Evolutionary conservation across 345 rosid genomes (phyloP).

Genomic region (Euclidium syriacum): DNA sequence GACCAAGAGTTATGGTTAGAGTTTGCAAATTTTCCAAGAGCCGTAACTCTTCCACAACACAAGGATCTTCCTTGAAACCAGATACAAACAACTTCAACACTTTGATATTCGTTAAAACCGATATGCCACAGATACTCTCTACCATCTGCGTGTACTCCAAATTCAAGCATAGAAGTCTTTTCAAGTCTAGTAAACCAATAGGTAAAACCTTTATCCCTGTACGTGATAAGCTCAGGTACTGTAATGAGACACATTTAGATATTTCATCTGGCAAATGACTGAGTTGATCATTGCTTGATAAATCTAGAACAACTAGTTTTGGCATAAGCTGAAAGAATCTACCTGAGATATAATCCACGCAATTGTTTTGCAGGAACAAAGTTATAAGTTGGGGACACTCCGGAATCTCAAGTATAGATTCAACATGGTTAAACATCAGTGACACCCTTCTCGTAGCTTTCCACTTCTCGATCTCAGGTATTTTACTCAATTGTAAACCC

Average conservation of each 20-base stretch:
- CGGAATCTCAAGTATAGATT: constrained; percentile 9
- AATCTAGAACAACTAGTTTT: constrained; percentile 21
- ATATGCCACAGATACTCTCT: neutral
- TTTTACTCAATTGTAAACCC: neutral
- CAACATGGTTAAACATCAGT: constrained; percentile 22
- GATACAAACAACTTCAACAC: neutral
- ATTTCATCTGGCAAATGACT: neutral
- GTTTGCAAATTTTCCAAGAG: neutral
- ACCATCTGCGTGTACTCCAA: neutral
- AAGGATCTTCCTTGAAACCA: neutral
- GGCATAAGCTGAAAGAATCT: constrained; percentile 30
- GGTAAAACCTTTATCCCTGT: neutral
- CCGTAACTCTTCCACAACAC: neutral
- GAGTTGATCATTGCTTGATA: constrained; percentile 16
- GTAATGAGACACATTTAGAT: constrained; percentile 2
- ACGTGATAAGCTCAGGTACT: constrained; percentile 1
- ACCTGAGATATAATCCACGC: neutral
- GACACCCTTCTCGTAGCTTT: constrained; percentile 19
- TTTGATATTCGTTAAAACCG: neutral
- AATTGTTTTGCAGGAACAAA: constrained; percentile 13
- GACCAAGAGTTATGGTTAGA: neutral
- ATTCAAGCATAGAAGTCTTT: neutral
- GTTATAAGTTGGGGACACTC: constrained; percentile 15
- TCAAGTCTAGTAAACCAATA: neutral
- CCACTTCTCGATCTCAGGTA: constrained; percentile 16